These are phyloP conservation scores for Phaeolepiota aurea DNA, from an alignment of 768 basidiomycete genomes.

Conservation along the genomic window DNA sequence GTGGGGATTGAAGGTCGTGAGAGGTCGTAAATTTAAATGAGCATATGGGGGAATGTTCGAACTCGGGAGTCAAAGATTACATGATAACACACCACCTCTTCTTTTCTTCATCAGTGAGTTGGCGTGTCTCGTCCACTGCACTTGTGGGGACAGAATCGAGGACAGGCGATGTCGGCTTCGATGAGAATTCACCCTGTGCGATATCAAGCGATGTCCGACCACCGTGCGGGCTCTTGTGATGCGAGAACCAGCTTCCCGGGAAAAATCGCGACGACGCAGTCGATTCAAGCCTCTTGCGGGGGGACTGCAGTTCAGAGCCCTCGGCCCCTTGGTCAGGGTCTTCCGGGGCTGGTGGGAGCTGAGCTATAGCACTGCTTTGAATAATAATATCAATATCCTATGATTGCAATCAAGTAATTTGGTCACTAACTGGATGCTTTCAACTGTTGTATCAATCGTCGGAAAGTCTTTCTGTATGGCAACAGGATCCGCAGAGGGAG, in stretches of 20 bases:
- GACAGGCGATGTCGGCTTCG: conserved; percentile 16
- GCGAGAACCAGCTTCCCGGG: conserved; percentile 45
- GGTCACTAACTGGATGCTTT: too few species aligned
- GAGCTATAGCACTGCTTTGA: too few species aligned
- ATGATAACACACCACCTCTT: conserved; percentile 32
- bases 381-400: too few species aligned
- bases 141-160: conserved; percentile 6
- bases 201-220: conserved; percentile 38
- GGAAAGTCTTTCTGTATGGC: not conserved
- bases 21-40: conserved; percentile 8
- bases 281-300: conserved; percentile 36
- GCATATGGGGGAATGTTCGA: not conserved
- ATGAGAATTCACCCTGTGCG: conserved; percentile 38
- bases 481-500: not conserved
- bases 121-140: conserved; percentile 10
- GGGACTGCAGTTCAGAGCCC: conserved; percentile 8
- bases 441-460: not conserved
- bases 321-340: conserved; percentile 6
- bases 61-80: conserved; percentile 13
- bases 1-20: conserved; percentile 7
- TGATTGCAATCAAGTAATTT: too few species aligned
- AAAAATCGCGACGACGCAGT: conserved; percentile 46
- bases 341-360: too few species aligned
- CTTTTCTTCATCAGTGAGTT: conserved; percentile 20
- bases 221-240: conserved; percentile 25